Percentiles rank a stretch among this genome's conserved stretches.
Conservation (phyloP, 805 yeast species). For the Candida hispaniensis region DNA sequence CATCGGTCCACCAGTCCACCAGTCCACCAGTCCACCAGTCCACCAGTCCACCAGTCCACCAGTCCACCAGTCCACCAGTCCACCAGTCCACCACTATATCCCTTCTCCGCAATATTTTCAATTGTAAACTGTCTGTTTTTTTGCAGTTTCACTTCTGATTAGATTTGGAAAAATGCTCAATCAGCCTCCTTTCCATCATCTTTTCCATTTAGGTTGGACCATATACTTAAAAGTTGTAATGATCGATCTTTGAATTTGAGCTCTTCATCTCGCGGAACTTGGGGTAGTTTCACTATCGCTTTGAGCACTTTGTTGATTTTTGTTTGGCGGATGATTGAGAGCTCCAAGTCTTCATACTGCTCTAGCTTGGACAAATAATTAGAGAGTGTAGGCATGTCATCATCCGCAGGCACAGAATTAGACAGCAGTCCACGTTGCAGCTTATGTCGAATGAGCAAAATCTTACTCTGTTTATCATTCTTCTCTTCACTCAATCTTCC, state of each 20-base stretch:
- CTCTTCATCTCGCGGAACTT: constrained; percentile 26
- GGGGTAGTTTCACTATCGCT: constrained; percentile 24
- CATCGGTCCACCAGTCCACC: no score
- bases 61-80: no score
- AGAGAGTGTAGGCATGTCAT: constrained; percentile 23
- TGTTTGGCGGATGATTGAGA: constrained; percentile 26
- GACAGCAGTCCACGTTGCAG: constrained; percentile 22
- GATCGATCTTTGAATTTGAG: constrained; percentile 26
- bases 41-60: no score
- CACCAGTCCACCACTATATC: no score
- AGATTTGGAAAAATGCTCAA: no score
- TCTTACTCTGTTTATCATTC: constrained; percentile 20
- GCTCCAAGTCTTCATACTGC: constrained; percentile 24
- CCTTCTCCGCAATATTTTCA: no score
- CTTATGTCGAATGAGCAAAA: constrained; percentile 26
- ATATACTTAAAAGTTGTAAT: constrained; percentile 21
- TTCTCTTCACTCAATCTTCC: constrained; percentile 9
- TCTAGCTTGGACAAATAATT: constrained; percentile 25
- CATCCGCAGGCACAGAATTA: constrained; percentile 19
- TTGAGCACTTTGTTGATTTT: constrained; percentile 30
- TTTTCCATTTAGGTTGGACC: constrained; percentile 19
- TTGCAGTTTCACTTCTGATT: no score
- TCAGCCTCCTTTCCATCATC: no score
- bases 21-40: no score
- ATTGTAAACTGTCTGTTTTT: no score